Evolutionary conservation across 805 yeast genomes (phyloP).

Genomic region (Schwanniomyces vanrijiae): DNA sequence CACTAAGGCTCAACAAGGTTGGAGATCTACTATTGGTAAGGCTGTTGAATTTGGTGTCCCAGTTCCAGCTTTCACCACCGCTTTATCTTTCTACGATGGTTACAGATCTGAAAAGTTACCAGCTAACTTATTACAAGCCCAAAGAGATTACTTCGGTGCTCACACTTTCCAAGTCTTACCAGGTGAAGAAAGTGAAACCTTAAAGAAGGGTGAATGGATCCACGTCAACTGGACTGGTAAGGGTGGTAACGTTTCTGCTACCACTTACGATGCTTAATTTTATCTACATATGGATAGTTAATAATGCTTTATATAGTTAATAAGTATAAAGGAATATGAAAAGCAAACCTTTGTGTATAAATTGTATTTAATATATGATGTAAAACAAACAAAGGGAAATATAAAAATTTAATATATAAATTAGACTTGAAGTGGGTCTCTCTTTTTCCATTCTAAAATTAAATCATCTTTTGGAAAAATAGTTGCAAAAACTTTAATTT

Average conservation of each 20-base stretch:
- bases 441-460: slow-evolving; percentile 66
- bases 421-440: slow-evolving; percentile 49
- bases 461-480: slow-evolving; percentile 97
- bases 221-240: slow-evolving; percentile 99
- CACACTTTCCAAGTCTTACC: slow-evolving; percentile 97
- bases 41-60: slow-evolving; percentile 89
- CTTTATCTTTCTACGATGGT: slow-evolving; percentile 97
- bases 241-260: slow-evolving; percentile 97
- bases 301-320: background rate
- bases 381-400: background rate
- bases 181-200: slow-evolving; percentile 70
- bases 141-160: slow-evolving; percentile 99
- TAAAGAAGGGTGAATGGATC: slow-evolving; percentile 79
- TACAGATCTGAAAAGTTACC: slow-evolving; percentile 95
- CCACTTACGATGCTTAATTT: slow-evolving; percentile 84
- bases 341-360: background rate
- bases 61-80: slow-evolving; percentile 97
- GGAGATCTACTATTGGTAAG: slow-evolving; percentile 85
- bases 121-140: slow-evolving; percentile 98
- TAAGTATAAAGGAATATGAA: background rate
- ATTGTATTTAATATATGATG: background rate
- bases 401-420: background rate
- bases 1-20: slow-evolving; percentile 88
- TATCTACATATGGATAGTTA: background rate
- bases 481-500: slow-evolving; percentile 95